phyloP scores from a whole-genome alignment of 2,329 filamentous ascomycete species.

The Exophiala xenobiotica region DNA sequence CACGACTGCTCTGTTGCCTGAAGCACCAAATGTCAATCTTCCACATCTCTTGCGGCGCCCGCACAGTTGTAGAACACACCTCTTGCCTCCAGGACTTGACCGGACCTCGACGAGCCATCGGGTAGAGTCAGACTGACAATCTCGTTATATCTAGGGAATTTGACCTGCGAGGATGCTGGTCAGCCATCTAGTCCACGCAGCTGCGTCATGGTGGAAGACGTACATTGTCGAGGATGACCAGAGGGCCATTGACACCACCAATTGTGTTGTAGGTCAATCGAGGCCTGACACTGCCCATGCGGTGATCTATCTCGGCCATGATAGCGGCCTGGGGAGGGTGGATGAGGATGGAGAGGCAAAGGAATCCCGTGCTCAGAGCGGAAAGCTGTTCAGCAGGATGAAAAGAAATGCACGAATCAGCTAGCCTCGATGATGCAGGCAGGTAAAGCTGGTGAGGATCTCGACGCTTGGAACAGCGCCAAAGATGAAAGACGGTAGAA shows the following conservation, averaged over 20 bases:
- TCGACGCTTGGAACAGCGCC: slow-evolving; percentile 3
- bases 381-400: slow-evolving; percentile 10
- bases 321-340: slow-evolving; percentile 13
- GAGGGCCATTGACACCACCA: slow-evolving; percentile 92
- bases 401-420: slow-evolving; percentile 19
- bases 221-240: slow-evolving; percentile 97
- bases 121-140: slow-evolving; percentile 94
- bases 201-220: slow-evolving; percentile 36
- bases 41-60: not conserved
- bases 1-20: slow-evolving; percentile 90
- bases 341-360: slow-evolving; percentile 13
- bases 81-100: slow-evolving; percentile 96
- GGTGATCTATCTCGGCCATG: slow-evolving; percentile 42
- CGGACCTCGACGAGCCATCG: slow-evolving; percentile 89
- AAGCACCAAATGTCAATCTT: slow-evolving; percentile 17
- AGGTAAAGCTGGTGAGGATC: slow-evolving; percentile 13
- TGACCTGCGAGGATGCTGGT: slow-evolving; percentile 63
- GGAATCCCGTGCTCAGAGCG: slow-evolving; percentile 11
- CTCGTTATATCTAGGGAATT: slow-evolving; percentile 96
- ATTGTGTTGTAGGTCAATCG: slow-evolving; percentile 96
- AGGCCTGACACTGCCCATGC: slow-evolving; percentile 60
- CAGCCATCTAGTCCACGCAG: slow-evolving; percentile 19
- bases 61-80: slow-evolving; percentile 56
- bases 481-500: not conserved
- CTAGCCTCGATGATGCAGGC: slow-evolving; percentile 16